A percentile compares a stretch with the other conserved stretches of the same genome.
Conservation (phyloP, 2,329 filamentous ascomycete species). For the Fusarium mundagurra region DNA sequence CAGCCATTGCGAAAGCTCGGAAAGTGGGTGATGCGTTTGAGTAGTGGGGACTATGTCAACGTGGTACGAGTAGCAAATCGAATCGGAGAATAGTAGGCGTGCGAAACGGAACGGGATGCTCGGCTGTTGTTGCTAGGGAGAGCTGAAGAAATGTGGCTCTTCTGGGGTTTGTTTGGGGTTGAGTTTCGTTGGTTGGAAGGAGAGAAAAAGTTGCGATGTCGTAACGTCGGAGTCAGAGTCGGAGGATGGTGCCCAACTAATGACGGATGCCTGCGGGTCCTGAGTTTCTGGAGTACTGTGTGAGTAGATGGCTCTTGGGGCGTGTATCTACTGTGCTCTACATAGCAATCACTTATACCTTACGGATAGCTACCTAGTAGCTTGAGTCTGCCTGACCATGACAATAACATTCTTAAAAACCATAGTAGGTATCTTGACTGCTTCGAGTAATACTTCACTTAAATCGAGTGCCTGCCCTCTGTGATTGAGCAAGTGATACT, state of each 20-base stretch:
- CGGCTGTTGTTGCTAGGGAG: not conserved
- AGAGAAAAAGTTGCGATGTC: slow-evolving; percentile 13
- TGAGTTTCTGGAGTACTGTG: slow-evolving; percentile 17
- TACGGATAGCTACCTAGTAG: not conserved
- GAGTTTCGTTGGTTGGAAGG: not conserved
- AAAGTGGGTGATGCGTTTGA: slow-evolving; percentile 22
- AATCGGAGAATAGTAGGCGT: slow-evolving; percentile 6
- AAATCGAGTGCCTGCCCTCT: not conserved
- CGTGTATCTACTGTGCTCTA: not conserved
- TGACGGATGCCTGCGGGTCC: slow-evolving; percentile 24
- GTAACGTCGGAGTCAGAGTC: slow-evolving; percentile 16
- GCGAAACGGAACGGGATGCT: not conserved
- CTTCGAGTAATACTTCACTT: no score
- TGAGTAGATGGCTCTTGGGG: rapidly evolving
- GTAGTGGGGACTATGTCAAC: slow-evolving; percentile 12
- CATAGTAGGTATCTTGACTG: not conserved
- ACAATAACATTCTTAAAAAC: not conserved
- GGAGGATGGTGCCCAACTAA: slow-evolving; percentile 22
- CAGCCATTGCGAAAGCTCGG: slow-evolving; percentile 64
- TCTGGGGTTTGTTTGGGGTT: slow-evolving; percentile 3
- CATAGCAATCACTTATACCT: not conserved
- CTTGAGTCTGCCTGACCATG: not conserved
- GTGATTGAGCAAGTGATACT: not conserved
- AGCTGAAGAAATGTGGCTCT: slow-evolving; percentile 8
- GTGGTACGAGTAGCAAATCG: slow-evolving; percentile 12